Base-by-base conservation (phyloP, 768 basidiomycete species). In the Lactarius sanguifluus region DNA sequence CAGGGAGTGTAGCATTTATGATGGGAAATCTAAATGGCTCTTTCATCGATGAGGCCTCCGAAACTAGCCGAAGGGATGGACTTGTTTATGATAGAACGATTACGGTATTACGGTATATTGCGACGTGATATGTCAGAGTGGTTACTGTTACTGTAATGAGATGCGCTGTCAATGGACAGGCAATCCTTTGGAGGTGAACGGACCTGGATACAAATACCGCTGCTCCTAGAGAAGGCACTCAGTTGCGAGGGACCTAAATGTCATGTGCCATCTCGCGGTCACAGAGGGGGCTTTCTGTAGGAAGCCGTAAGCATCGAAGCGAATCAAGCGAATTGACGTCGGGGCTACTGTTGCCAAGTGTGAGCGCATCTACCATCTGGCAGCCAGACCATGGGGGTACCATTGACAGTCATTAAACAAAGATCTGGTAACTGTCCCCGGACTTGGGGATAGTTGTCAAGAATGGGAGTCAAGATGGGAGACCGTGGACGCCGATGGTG, bases 191-290 rank as follows among this genome's bases (percentile, higher is more conserved):
- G 40, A 38, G 32, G 50, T 13, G 25, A 52, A 25, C 3, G 5
- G 12, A 30, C 10, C 50, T 59, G 47, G 45, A 60, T 59, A 28
- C 36, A 34, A 54, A 13, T 32, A 5, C 6, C 25, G 20, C 9
- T 23, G 28, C 18, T 45, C 34, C 18, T n/a, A 36, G 12, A 16
- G 5, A 23, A 52, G 13, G n/a, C 10, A 28, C 38, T n/a, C 9
- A 47, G 56, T 66, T 61, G 34, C 43, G 28, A 66, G 60, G 60
- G 65, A 15, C 32, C 20, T 5, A 15, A 6, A 43, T 23, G 50
- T 23, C 45, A 50, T 57, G 55, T 5, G 45, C n/a, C 61, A 56
- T 20, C 47, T 23, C 12, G 43, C 36, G 65, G 60, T 32, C 25
- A 30, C 36, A 62, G 36, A 57, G 60, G n/a, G 60, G 55, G 20